Evolutionary conservation across 2,329 filamentous ascomycete genomes (phyloP).

Genomic region (Ophiostoma sp.): DNA sequence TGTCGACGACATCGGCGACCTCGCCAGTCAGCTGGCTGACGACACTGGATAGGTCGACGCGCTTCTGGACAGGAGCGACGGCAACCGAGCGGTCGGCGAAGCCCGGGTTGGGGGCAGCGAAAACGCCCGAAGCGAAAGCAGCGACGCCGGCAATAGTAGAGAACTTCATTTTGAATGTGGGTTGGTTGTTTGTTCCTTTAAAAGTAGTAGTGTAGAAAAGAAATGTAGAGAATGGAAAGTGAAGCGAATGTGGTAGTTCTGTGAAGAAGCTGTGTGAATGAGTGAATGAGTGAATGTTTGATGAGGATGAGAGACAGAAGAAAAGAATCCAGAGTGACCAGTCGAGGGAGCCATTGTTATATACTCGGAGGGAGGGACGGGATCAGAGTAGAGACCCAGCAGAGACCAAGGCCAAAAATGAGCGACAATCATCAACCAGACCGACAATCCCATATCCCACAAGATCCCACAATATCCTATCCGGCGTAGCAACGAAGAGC

Average conservation of each 20-base stretch:
- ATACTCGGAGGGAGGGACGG: slow-evolving; percentile 11
- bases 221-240: slow-evolving; percentile 10
- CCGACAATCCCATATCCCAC: slow-evolving; percentile 17
- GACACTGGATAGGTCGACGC: background rate
- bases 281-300: slow-evolving; percentile 19
- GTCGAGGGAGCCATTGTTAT: slow-evolving; percentile 18
- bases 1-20: background rate
- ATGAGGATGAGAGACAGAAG: slow-evolving; percentile 16
- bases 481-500: background rate
- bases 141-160: slow-evolving; percentile 23
- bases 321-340: background rate
- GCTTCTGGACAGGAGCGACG: slow-evolving; percentile 3
- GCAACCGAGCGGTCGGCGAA: background rate
- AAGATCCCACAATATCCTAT: background rate
- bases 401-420: background rate
- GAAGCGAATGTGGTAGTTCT: background rate
- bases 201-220: background rate
- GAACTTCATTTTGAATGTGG: slow-evolving; percentile 29
- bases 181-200: background rate
- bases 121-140: slow-evolving; percentile 19
- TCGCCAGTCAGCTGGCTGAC: background rate
- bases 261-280: slow-evolving; percentile 17
- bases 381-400: background rate
- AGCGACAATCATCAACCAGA: background rate
- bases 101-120: slow-evolving; percentile 22